Evolutionary conservation across 1,284 basidiomycete species (phyloP).

Genomic region (Farysia itapuensis): DNA sequence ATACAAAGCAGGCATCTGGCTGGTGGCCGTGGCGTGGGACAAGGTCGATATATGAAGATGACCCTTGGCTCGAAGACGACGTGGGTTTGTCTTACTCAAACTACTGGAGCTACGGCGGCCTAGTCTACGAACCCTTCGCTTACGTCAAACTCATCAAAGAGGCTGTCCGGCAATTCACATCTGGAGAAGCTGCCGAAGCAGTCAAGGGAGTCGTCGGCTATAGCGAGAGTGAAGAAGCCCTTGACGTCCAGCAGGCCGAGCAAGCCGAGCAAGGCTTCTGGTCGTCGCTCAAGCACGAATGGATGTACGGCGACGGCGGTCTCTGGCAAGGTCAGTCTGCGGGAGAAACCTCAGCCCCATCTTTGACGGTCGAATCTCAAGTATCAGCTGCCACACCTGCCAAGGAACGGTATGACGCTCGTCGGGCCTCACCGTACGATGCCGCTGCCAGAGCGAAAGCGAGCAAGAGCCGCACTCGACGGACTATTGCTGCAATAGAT

Average conservation of each 20-base stretch:
- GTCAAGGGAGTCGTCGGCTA: constrained; percentile 19
- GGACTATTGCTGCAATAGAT: neutral
- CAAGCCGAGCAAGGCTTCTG: constrained; percentile 15
- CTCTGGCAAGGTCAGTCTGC: constrained; percentile 5
- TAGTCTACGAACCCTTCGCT: constrained; percentile 33
- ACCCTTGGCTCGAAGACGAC: constrained; percentile 25
- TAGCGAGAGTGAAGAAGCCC: constrained; percentile 1
- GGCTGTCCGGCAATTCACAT: constrained; percentile 33
- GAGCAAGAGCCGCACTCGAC: neutral
- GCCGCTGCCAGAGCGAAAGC: neutral
- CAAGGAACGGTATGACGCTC: constrained; percentile 16
- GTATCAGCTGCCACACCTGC: neutral
- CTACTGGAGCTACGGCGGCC: constrained; percentile 15
- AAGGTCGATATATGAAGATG: neutral
- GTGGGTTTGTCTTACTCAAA: constrained; percentile 9
- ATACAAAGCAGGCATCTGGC: neutral
- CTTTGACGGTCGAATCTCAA: neutral
- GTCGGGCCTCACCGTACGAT: constrained; percentile 5
- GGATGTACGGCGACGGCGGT: constrained; percentile 40
- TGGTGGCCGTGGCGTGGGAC: constrained; percentile 20
- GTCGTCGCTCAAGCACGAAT: constrained; percentile 28
- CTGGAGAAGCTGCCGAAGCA: constrained; percentile 25
- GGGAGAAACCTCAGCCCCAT: neutral
- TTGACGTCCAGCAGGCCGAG: neutral
- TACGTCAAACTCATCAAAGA: constrained; percentile 35